These are phyloP conservation scores for Alternaria tenuissima DNA, from an alignment of 2,329 filamentous ascomycete genomes.

Conservation along the genomic window DNA sequence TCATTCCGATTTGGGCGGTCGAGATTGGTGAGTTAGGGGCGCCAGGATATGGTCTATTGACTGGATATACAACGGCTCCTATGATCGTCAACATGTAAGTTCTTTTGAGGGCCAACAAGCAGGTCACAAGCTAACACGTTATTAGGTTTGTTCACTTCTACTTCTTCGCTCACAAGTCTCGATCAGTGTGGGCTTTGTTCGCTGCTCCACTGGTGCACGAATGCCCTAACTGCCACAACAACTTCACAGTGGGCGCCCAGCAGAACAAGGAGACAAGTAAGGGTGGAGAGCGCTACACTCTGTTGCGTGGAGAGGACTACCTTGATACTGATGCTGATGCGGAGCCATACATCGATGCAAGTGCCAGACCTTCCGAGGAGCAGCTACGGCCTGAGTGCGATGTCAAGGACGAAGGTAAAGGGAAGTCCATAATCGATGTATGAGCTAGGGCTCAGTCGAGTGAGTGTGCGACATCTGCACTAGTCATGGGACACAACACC, in stretches of 20 bases:
- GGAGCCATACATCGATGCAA: conserved; percentile 13
- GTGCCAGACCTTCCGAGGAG: conserved; percentile 15
- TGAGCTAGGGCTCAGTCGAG: neutral
- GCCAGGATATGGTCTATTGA: conserved; percentile 19
- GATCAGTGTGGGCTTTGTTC: neutral
- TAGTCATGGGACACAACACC: neutral
- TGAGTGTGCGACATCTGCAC: neutral
- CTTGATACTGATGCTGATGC: conserved; percentile 27
- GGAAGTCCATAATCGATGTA: conserved; percentile 19
- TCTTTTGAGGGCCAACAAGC: neutral
- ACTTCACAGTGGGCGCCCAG: conserved; percentile 1
- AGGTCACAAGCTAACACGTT: neutral
- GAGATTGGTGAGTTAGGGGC: conserved; percentile 8
- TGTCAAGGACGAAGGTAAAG: conserved; percentile 15
- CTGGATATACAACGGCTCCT: conserved; percentile 25
- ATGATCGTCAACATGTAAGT: conserved; percentile 34
- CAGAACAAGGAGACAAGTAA: conserved; percentile 7
- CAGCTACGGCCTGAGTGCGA: conserved; percentile 12
- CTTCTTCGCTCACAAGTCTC: conserved; percentile 18
- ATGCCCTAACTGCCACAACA: conserved; percentile 29
- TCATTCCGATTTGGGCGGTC: conserved; percentile 24
- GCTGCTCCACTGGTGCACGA: conserved; percentile 9
- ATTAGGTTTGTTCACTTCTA: conserved; percentile 23
- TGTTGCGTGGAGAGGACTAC: conserved; percentile 29
- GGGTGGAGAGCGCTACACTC: conserved; percentile 21